Evolutionary conservation across 371 early-diverging fungal species (phyloP).

Genomic region (Sporodiniella umbellata): DNA sequence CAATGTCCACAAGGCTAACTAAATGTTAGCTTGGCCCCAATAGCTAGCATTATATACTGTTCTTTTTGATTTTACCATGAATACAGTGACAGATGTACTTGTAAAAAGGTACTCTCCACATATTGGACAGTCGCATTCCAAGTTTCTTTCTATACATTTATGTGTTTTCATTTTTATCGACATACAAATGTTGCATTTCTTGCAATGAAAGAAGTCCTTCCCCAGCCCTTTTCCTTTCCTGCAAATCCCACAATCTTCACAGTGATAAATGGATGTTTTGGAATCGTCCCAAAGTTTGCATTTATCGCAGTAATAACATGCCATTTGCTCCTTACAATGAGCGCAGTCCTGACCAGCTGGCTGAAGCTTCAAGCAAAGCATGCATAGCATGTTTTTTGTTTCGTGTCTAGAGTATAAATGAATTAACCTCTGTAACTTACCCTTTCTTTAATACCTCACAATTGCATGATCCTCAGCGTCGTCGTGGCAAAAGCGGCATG

Average conservation of each 20-base stretch:
- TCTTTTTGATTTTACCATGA: conserved; percentile 67
- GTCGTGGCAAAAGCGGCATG: conserved; percentile 98
- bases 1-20: conserved; percentile 93
- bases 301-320: conserved; percentile 85
- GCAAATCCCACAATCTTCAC: conserved; percentile 92
- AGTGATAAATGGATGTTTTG: conserved; percentile 85
- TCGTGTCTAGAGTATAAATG: conserved; percentile 50
- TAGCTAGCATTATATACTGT: not conserved
- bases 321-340: conserved; percentile 62
- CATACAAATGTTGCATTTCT: conserved; percentile 94
- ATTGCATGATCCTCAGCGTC: conserved; percentile 84
- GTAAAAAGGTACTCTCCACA: conserved; percentile 97
- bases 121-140: conserved; percentile 95
- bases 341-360: conserved; percentile 75
- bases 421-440: no score
- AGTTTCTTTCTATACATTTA: conserved; percentile 89
- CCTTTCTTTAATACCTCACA: conserved; percentile 59
- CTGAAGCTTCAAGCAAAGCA: conserved; percentile 83
- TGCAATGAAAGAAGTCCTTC: conserved; percentile 91
- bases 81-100: conserved; percentile 74
- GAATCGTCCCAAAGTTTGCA: conserved; percentile 95
- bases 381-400: conserved; percentile 90
- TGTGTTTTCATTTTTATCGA: conserved; percentile 73
- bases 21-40: no score
- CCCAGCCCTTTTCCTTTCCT: conserved; percentile 81